phyloP scores from a whole-genome alignment of 2,329 filamentous ascomycete genomes.

The Claviceps spartinae region DNA sequence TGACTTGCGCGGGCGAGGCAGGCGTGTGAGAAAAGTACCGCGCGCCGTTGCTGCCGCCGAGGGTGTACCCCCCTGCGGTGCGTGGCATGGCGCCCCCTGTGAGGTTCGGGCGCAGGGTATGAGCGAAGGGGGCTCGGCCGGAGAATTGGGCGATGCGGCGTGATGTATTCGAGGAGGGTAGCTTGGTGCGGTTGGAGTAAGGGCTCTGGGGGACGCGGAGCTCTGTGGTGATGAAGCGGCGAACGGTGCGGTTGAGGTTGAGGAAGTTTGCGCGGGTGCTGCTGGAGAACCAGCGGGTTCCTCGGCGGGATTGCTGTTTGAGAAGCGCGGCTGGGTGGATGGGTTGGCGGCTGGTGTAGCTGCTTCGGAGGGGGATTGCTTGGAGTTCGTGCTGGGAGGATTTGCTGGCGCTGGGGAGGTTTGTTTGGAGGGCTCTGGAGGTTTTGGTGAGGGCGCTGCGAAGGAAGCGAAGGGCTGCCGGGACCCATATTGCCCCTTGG shows the following conservation, averaged over 20 bases:
- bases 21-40: constrained; percentile 87
- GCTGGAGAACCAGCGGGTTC: constrained; percentile 36
- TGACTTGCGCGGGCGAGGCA: constrained; percentile 72
- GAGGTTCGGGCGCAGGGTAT: constrained; percentile 77
- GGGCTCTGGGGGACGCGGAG: constrained; percentile 10
- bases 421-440: constrained; percentile 36
- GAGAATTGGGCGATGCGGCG: constrained; percentile 47
- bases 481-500: constrained; percentile 43
- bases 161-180: constrained; percentile 35
- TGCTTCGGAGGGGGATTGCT: constrained; percentile 29
- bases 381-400: constrained; percentile 33
- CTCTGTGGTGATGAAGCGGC: constrained; percentile 37
- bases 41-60: constrained; percentile 47
- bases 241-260: constrained; percentile 30
- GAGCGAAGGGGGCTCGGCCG: constrained; percentile 72
- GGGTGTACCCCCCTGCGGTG: constrained; percentile 76
- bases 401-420: constrained; percentile 30
- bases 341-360: constrained; percentile 31
- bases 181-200: constrained; percentile 34
- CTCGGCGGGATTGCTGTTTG: constrained; percentile 29
- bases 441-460: constrained; percentile 38
- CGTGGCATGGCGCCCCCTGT: constrained; percentile 77
- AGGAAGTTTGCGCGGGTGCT: constrained; percentile 16
- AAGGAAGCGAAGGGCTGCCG: constrained; percentile 40
- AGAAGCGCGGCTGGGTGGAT: constrained; percentile 40